Conservation (phyloP, 2,329 filamentous ascomycete genomes). For the Neophaeococcomyces aloes region DNA sequence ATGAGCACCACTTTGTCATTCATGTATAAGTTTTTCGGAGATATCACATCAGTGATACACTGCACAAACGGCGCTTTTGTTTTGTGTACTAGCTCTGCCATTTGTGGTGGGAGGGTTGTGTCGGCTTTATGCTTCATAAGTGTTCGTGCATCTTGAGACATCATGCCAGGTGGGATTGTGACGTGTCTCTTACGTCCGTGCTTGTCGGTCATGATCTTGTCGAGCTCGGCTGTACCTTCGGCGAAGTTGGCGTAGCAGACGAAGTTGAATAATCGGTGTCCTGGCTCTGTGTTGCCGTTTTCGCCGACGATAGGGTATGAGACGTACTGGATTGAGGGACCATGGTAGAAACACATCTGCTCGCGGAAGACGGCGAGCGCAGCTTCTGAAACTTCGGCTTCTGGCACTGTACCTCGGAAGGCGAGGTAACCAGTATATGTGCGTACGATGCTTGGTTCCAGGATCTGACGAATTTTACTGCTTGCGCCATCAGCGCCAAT, state of each 20-base stretch:
- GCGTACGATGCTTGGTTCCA: slow-evolving; percentile 13
- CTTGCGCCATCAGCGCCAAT: slow-evolving; percentile 20
- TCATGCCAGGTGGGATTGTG: slow-evolving; percentile 24
- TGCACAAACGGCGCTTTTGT: slow-evolving; percentile 24
- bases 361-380: slow-evolving; percentile 20
- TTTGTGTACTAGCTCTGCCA: slow-evolving; percentile 21
- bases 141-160: slow-evolving; percentile 23
- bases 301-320: slow-evolving; percentile 24
- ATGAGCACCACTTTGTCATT: slow-evolving; percentile 24
- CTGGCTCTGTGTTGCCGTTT: slow-evolving; percentile 20
- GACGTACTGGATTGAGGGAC: slow-evolving; percentile 14
- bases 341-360: slow-evolving; percentile 15
- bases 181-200: slow-evolving; percentile 21
- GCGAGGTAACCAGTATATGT: slow-evolving; percentile 32
- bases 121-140: slow-evolving; percentile 19
- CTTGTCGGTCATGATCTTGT: slow-evolving; percentile 24
- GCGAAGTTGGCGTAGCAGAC: slow-evolving; percentile 24
- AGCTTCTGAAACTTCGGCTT: slow-evolving; percentile 29
- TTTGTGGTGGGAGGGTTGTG: slow-evolving; percentile 17
- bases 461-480: slow-evolving; percentile 18
- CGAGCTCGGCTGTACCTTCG: slow-evolving; percentile 14
- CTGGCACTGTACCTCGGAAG: slow-evolving; percentile 33
- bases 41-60: slow-evolving; percentile 20
- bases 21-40: slow-evolving; percentile 19
- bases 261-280: slow-evolving; percentile 22